These are phyloP conservation scores for Yamadazyma sp. DNA, from an alignment of 805 yeast genomes.

Conservation along the genomic window DNA sequence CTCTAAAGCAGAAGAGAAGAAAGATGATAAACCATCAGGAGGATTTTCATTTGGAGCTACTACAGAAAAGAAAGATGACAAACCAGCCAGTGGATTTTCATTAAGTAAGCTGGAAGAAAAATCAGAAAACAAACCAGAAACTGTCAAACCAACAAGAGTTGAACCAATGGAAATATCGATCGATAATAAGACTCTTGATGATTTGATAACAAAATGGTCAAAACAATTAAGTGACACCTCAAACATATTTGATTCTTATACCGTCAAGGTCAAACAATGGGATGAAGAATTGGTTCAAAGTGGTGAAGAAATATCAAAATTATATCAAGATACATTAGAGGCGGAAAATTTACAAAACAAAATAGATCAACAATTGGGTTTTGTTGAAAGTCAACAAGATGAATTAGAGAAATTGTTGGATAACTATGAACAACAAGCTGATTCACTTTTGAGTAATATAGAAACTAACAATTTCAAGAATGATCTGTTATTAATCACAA, in stretches of 20 bases:
- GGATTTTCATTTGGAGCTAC: slow-evolving; percentile 21
- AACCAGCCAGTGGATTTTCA: slow-evolving; percentile 18
- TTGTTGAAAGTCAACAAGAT: slow-evolving; percentile 88
- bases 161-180: slow-evolving; percentile 71
- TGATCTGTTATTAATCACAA: slow-evolving; percentile 10
- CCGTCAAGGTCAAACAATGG: slow-evolving; percentile 78
- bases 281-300: slow-evolving; percentile 80
- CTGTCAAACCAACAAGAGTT: slow-evolving; percentile 48
- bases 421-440: slow-evolving; percentile 77
- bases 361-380: slow-evolving; percentile 82
- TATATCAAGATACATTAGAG: slow-evolving; percentile 71
- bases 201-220: slow-evolving; percentile 90
- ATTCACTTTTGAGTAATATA: slow-evolving; percentile 40
- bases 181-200: slow-evolving; percentile 90
- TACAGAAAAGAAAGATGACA: slow-evolving; percentile 9
- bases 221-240: slow-evolving; percentile 74
- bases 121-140: slow-evolving; percentile 11
- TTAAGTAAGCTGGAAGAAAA: slow-evolving; percentile 17
- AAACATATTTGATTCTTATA: slow-evolving; percentile 69
- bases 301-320: slow-evolving; percentile 76
- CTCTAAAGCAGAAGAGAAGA: slow-evolving; percentile 15
- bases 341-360: slow-evolving; percentile 84
- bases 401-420: slow-evolving; percentile 81
- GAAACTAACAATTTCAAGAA: slow-evolving; percentile 21
- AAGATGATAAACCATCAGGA: slow-evolving; percentile 15